Evolutionary conservation across 352 stramenopile species (phyloP), one percentile per base, ranked within the genome.

Genomic region (Pythium dissotocum): DNA sequence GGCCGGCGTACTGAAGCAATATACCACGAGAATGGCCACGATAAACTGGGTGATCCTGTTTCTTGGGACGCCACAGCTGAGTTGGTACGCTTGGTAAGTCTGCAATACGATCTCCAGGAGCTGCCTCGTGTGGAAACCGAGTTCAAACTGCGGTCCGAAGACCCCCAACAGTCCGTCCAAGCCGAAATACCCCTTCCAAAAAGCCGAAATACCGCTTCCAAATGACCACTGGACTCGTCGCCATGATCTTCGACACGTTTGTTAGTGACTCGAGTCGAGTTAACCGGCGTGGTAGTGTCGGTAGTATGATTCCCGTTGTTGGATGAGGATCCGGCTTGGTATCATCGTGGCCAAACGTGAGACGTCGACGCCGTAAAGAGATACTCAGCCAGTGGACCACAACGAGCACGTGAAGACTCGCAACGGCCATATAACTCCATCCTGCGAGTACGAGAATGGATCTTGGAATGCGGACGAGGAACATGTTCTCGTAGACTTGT

Each of bases 81-180:
- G 5, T 7, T 67, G 40, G 36, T 67, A 60, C 33, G 48, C 52
- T 36, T 67, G 61, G 33, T 67, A 65, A 6, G 59, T 65, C 26
- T 65, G 46, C 32, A 58, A 10, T 2, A 35, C 10, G n/a, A 65
- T 58, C 46, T 65, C 46, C 28, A 58, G 18, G 2, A 57, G 21
- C 32, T 65, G 28, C 10, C 59, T 44, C 14, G 36, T 6, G 26
- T 55, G 40, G 18, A 63, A 49, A 7, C 32, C 36, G 21, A 35
- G 9, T 5, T 63, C n/a, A 44, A 63, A 53, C 5, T 16, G 35
- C 16, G n/a, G 18, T 6, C 35, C 55, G 33, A 30, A 38, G 35
- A 49, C n/a, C 6, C 55, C 35, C 4, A 61, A n/a, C 3, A 61
- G 32, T 9, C 55, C 35, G 7, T 61, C 1, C 30, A 28, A 30